Conservation (phyloP, 768 basidiomycete species). For the Lepiota venenata region DNA sequence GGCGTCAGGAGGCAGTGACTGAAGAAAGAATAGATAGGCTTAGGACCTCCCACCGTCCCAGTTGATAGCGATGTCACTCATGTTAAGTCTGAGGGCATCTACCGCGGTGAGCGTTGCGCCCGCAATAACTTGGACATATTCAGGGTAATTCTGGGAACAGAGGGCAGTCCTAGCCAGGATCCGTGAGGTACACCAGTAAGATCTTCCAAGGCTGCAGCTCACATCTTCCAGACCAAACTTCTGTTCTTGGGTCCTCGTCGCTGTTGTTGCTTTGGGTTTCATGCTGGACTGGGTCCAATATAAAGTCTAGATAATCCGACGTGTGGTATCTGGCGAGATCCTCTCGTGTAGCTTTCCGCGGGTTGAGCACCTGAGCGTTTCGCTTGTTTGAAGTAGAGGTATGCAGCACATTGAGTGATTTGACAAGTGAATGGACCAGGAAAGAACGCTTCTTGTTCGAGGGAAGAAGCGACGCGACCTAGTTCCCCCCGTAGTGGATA, state of each 20-base stretch:
- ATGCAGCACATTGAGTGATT: conserved; percentile 46
- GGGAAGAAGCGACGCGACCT: conserved; percentile 54
- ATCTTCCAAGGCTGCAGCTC: conserved; percentile 2
- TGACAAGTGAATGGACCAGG: conserved; percentile 62
- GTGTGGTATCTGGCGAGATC: conserved; percentile 71
- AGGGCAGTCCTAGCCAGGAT: conserved; percentile 71
- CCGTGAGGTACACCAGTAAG: background rate
- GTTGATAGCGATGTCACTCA: conserved; percentile 64
- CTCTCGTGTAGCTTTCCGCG: conserved; percentile 47
- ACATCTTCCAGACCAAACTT: conserved; percentile 51
- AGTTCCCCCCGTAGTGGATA: background rate
- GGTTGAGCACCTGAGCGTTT: conserved; percentile 45
- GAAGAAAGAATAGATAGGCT: background rate
- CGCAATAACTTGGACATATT: conserved; percentile 70
- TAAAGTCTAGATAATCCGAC: conserved; percentile 62
- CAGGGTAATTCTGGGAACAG: conserved; percentile 62
- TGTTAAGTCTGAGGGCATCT: conserved; percentile 45
- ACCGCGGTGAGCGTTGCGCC: conserved; percentile 79
- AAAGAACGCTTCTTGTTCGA: conserved; percentile 66
- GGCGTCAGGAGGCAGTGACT: background rate
- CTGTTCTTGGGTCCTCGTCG: conserved; percentile 18
- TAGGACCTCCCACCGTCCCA: conserved; percentile 90
- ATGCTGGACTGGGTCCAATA: conserved; percentile 35
- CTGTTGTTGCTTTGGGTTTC: conserved; percentile 8
- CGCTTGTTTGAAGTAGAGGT: conserved; percentile 21